Percentiles rank a stretch among this genome's conserved stretches.
Evolutionary conservation across 129 eudicot genomes (phyloP).

Genomic region (Escallonia herrerae): DNA sequence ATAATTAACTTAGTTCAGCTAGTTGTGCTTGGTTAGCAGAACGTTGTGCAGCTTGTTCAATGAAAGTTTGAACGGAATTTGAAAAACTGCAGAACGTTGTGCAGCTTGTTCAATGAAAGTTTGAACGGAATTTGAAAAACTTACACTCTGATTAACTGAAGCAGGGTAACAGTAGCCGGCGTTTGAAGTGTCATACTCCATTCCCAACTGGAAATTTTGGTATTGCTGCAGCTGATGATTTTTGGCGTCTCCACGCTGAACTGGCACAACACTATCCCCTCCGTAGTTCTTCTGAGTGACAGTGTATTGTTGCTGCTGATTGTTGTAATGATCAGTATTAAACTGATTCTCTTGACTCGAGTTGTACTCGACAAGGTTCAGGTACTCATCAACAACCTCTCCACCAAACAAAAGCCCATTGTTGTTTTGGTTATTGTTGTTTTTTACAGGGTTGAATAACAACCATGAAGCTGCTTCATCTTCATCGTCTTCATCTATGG

Average conservation of each 20-base stretch:
- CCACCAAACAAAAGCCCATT: slow-evolving; percentile 40
- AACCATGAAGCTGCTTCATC: slow-evolving; percentile 91
- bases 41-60: too few relatives aligned
- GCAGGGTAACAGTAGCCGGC: slow-evolving; percentile 51
- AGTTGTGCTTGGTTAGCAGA: too few relatives aligned
- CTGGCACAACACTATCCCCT: slow-evolving; percentile 68
- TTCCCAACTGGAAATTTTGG: slow-evolving; percentile 46
- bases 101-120: too few relatives aligned
- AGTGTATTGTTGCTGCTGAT: slow-evolving; percentile 27
- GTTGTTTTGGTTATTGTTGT: too few relatives aligned
- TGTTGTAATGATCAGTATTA: slow-evolving; percentile 20
- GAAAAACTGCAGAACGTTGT: too few relatives aligned
- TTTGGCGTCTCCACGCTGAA: slow-evolving; percentile 29
- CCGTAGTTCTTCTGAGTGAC: slow-evolving; percentile 38
- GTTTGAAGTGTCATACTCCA: slow-evolving; percentile 49
- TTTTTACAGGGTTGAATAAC: slow-evolving; percentile 51
- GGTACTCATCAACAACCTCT: slow-evolving; percentile 48
- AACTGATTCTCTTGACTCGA: slow-evolving; percentile 36
- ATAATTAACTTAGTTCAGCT: too few relatives aligned
- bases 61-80: too few relatives aligned
- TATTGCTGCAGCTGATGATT: slow-evolving; percentile 13
- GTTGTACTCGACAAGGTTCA: slow-evolving; percentile 72
- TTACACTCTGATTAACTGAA: slow-evolving; percentile 65
- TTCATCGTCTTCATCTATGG: slow-evolving; percentile 36
- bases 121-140: too few relatives aligned